Base-by-base conservation (phyloP, 768 basidiomycete genomes). In the Leccinellum rugosiceps region DNA sequence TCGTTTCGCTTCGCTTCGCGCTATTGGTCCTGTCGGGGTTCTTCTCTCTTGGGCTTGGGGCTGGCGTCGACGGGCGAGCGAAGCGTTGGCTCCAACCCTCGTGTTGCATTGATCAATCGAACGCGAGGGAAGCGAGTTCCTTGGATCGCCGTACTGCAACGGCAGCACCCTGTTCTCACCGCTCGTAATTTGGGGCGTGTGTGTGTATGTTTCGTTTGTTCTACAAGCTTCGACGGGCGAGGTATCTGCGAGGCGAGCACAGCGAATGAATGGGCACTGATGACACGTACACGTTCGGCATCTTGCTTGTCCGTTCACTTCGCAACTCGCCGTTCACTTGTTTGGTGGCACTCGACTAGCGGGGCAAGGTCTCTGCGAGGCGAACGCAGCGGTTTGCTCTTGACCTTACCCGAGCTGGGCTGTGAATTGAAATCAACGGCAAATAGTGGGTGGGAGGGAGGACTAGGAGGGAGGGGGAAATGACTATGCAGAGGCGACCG, bases 181-280 rank as follows among this genome's bases (percentile, higher is more conserved):
- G 43, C 51, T 66, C 62, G 59, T 19, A 41, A 41, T 55, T 55
- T 46, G 54, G n/a, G 31, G 46, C 28, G 23, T n/a, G 13, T 41
- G n/a, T 41, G 38, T 19, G 38, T 41, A 41, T 41, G 38, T 41
- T 49, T 59, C 50, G 41, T 48, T 35, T 41, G n/a, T 48, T 49
- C 34, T 38, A 52, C 35, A 52, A 48, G 26, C 48, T 60, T 62
- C 52, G 60, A 64, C 47, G 62, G 48, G 56, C 53, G 51, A 61
- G 64, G 52, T 35, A 45, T 55, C 35, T 62, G 65, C 60, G 56
- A 66, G 63, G 65, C 65, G 38, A 62, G 53, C 50, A 61, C 58
- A 43, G 57, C 44, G 51, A 58, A 53, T 35, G 26, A 52, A 11
- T 14, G 38, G 15, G 5, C 38, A 19, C 46, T 35, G 41, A 46